These are phyloP conservation scores for Gossypium rotundifolium DNA, from an alignment of 345 rosid species.

Conservation along the genomic window DNA sequence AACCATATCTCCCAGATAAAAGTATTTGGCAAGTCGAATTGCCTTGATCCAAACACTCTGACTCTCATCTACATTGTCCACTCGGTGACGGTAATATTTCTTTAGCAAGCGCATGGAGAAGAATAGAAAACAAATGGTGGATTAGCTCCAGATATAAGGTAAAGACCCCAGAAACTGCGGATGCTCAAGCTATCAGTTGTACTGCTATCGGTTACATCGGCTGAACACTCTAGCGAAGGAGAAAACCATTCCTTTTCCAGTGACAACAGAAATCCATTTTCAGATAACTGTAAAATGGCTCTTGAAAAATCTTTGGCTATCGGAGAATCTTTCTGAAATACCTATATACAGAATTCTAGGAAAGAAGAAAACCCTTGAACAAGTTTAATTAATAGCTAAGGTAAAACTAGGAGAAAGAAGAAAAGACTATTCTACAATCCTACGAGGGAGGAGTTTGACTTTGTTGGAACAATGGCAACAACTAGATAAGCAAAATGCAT, in stretches of 20 bases:
- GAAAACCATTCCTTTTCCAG: constrained; percentile 33
- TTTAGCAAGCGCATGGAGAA: constrained; percentile 6
- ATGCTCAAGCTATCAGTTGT: constrained; percentile 27
- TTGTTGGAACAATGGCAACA: too few species aligned
- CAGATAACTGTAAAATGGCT: constrained; percentile 38
- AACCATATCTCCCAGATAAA: constrained; percentile 10
- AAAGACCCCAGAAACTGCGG: constrained; percentile 46
- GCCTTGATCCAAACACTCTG: constrained; percentile 13
- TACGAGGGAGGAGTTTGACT: too few species aligned
- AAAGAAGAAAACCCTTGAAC: background rate
- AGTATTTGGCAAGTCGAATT: background rate
- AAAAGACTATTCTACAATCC: too few species aligned
- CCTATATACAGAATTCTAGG: constrained; percentile 25
- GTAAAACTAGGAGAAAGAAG: too few species aligned
- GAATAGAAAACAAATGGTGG: constrained; percentile 33
- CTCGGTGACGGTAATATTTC: constrained; percentile 6
- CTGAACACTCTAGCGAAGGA: constrained; percentile 17
- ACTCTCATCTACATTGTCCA: background rate
- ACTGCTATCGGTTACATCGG: constrained; percentile 1
- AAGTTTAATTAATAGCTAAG: too few species aligned
- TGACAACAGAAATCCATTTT: constrained; percentile 23
- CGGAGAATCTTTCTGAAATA: constrained; percentile 44
- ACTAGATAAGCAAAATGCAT: too few species aligned
- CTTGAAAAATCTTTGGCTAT: constrained; percentile 36
- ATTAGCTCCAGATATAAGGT: constrained; percentile 24